phyloP scores from a whole-genome alignment of 768 basidiomycete species.

The Chalciporus sphaerocephalus region DNA sequence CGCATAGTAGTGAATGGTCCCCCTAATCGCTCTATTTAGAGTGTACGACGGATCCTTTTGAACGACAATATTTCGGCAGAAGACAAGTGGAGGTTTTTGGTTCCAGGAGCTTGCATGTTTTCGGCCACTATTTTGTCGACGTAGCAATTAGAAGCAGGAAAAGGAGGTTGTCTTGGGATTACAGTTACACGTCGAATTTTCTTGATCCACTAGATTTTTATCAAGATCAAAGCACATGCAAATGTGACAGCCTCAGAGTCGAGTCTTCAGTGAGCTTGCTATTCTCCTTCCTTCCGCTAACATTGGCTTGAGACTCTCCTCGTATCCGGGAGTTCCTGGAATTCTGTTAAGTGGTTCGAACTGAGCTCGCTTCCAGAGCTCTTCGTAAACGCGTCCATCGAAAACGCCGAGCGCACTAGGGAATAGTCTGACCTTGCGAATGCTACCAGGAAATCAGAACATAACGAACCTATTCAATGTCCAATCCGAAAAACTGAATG shows the following conservation, averaged over 20 bases:
- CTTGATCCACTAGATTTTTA: too few relatives aligned
- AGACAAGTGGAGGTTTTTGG: too few relatives aligned
- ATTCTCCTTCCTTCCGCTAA: conserved; percentile 21
- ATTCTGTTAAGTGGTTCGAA: conserved; percentile 55
- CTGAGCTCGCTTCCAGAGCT: conserved; percentile 57
- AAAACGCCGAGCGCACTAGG: conserved; percentile 57
- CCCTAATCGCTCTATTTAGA: too few relatives aligned
- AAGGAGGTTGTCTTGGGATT: too few relatives aligned
- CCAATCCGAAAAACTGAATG: conserved; percentile 74
- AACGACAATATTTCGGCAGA: too few relatives aligned
- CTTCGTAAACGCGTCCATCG: conserved; percentile 64
- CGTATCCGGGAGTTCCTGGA: conserved; percentile 52
- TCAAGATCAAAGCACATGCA: too few relatives aligned
- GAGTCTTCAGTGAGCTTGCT: conserved; percentile 14
- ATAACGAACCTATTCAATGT: conserved; percentile 56
- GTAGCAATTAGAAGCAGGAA: too few relatives aligned
- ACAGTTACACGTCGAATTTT: too few relatives aligned
- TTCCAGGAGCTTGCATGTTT: too few relatives aligned
- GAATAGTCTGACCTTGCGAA: neutral
- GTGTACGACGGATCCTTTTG: too few relatives aligned
- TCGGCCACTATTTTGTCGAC: too few relatives aligned
- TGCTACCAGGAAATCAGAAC: neutral
- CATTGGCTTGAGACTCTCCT: conserved; percentile 30
- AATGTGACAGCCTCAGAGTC: conserved; percentile 13
- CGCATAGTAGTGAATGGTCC: neutral